Evolutionary conservation across 805 yeast genomes (phyloP), one percentile per base, ranked within the genome.

Genomic region (Blastobotrys terrestris): DNA sequence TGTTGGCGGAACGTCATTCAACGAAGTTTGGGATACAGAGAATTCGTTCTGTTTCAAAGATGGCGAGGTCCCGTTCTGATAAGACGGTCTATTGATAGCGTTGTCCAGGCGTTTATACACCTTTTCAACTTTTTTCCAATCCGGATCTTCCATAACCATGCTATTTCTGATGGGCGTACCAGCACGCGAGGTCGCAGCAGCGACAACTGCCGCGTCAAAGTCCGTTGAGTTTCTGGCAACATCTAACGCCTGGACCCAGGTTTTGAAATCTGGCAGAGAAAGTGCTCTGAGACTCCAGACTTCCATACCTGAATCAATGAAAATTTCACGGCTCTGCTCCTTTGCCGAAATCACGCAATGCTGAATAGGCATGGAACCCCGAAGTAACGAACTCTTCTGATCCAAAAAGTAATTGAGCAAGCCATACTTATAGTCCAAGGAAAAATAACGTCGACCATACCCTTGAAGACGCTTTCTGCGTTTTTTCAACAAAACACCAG

Each of bases 251-350:
- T 81, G 77, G 13, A 85, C 79, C 99, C 99, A 94, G 3, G 79
- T 74, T 39, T 81, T 77, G 77, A 89, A 94, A 58, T 86, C 91
- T 4, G 76, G 73, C 8, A 69, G 68, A 53, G 75, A 80, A 46
- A 75, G 70, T 0, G 97, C 87, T 61, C 86, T 87, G 55, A 92
- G 73, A 40, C 81, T 82, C 98, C 98, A 92, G 7, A 87, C 83
- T 66, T 92, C 98, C 81, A 92, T 83, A 2, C 98, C 98, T 0
- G 97, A 89, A 66, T 94, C 97, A 54, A 94, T 78, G 46, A 85
- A 82, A 44, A 94, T 82, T 61, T 87, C 84, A 50, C 79, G 71
- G 20, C 80, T 79, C 53, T 78, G 78, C 21, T 80, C 75, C 60
- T 84, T 84, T 0, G 95, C 96, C 53, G 91, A 80, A 1, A 94